Evolutionary conservation across 345 rosid species (phyloP), one percentile per base, ranked within the genome.

Genomic region (Boechera stricta): DNA sequence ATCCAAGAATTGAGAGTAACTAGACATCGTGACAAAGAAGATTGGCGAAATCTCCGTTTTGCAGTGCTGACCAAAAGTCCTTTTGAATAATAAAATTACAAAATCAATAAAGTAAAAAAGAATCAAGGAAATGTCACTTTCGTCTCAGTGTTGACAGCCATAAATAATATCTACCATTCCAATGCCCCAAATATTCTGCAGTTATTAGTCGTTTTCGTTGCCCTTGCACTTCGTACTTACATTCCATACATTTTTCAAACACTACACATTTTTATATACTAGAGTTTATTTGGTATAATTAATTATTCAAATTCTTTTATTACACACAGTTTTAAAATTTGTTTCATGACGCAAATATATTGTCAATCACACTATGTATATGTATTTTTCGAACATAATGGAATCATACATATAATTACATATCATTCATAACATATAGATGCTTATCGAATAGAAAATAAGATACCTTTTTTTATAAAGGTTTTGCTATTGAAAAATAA

Each of bases 41-140:
- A 82, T 21, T 66, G 80, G 45, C 79, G 58, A 76, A 79, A 67
- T 79, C 78, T 73, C 31, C 78, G 54, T 65, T 78, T 73, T 77
- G 81, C 81, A 77, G 67, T 71, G 69, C 63, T 44, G 48, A 44
- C 21, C 39, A 41, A 61, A 31, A 52, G 38, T 53, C 21, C 21
- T 76, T 53, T 66, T 71, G 5, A 26, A 64, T 57, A 48, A 66
- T 4, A 4, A 44, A 13, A 54, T 66, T 65, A 55, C 42, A 64
- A 35, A 70, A 33, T 9, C 2, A 5, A 54, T n/a, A 48, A 28
- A 13, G 26, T 29, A 24, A 11, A 42, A 42, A 36, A 53, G 41
- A 38, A 28, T 32, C 61, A 73, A 73, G 78, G 82, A 73, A 67
- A 79, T 73, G 75, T 79, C 82, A 79, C 74, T 73, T 60, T 79